phyloP scores from a whole-genome alignment of 805 yeast species.

The Yamadazyma sp. region DNA sequence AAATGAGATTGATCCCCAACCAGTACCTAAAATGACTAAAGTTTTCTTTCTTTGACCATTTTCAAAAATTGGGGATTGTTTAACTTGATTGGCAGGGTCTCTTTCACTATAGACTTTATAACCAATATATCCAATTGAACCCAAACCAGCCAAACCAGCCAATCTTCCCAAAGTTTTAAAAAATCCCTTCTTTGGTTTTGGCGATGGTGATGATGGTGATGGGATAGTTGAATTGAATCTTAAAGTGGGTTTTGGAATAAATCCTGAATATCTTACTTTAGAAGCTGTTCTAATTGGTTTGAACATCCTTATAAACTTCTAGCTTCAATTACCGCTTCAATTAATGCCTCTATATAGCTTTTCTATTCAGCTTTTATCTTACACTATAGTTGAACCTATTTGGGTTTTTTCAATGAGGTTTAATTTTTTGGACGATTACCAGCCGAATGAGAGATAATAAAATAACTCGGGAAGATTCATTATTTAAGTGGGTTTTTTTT shows the following conservation, averaged over 20 bases:
- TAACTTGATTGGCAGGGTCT: conserved; percentile 56
- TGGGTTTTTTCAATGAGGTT: no score
- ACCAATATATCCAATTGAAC: conserved; percentile 46
- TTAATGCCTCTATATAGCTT: no score
- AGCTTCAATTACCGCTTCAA: no score
- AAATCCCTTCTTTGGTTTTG: conserved; percentile 19
- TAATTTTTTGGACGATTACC: conserved; percentile 8
- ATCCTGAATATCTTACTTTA: no score
- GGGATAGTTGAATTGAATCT: conserved; percentile 13
- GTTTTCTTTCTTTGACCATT: conserved; percentile 66
- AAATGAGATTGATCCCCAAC: conserved; percentile 92
- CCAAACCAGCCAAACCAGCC: conserved; percentile 50
- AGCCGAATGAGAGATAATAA: conserved; percentile 2
- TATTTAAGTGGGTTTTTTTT: no score
- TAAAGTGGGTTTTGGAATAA: no score
- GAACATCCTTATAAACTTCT: no score
- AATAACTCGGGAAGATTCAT: no score
- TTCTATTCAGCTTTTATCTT: no score
- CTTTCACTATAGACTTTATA: conserved; percentile 63
- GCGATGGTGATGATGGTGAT: neutral
- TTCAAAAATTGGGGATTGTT: conserved; percentile 54
- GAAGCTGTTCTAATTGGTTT: no score
- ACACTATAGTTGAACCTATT: no score
- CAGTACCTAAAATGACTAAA: conserved; percentile 81
- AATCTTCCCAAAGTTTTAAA: conserved; percentile 44